Conservation (phyloP, 1,284 basidiomycete genomes). For the Porodaedalea pini region DNA sequence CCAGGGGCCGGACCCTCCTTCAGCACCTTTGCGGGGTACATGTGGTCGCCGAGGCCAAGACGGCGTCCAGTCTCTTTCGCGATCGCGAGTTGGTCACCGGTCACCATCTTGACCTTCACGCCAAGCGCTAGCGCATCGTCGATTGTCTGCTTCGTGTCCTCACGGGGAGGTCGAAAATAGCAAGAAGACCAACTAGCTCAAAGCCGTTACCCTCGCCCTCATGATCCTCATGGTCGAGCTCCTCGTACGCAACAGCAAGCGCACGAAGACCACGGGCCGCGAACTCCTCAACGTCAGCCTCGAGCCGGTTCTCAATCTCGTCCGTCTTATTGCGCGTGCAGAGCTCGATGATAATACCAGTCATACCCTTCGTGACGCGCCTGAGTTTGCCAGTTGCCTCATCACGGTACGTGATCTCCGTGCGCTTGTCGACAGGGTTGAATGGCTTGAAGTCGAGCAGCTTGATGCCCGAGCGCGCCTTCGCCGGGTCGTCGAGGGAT, state of each 20-base stretch:
- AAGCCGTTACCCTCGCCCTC: slow-evolving; percentile 92
- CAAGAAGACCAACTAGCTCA: slow-evolving; percentile 94
- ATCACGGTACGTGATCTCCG: slow-evolving; percentile 96
- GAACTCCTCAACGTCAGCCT: slow-evolving; percentile 94
- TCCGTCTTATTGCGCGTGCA: slow-evolving; percentile 97
- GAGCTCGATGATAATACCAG: slow-evolving; percentile 92
- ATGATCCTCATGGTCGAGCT: slow-evolving; percentile 77
- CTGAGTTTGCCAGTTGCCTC: slow-evolving; percentile 91
- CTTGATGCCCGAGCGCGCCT: slow-evolving; percentile 90
- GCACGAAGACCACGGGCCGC: slow-evolving; percentile 96
- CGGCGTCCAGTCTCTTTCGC: slow-evolving; percentile 99
- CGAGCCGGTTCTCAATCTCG: slow-evolving; percentile 86
- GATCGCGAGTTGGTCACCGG: slow-evolving; percentile 98
- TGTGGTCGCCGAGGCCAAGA: slow-evolving; percentile 94
- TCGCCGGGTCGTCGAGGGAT: slow-evolving; percentile 68
- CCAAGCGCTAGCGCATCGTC: slow-evolving; percentile 94
- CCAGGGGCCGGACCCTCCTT: slow-evolving; percentile 85
- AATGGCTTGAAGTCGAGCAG: slow-evolving; percentile 99
- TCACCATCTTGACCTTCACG: slow-evolving; percentile 99
- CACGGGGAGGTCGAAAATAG: slow-evolving; percentile 98
- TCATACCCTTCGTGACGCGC: slow-evolving; percentile 99
- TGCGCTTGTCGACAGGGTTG: slow-evolving; percentile 99
- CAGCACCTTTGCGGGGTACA: slow-evolving; percentile 94
- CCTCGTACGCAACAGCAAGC: slow-evolving; percentile 94
- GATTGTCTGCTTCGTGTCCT: slow-evolving; percentile 98